These are phyloP conservation scores for Austropuccinia psidii DNA, from an alignment of 1,284 basidiomycete species.

Conservation along the genomic window DNA sequence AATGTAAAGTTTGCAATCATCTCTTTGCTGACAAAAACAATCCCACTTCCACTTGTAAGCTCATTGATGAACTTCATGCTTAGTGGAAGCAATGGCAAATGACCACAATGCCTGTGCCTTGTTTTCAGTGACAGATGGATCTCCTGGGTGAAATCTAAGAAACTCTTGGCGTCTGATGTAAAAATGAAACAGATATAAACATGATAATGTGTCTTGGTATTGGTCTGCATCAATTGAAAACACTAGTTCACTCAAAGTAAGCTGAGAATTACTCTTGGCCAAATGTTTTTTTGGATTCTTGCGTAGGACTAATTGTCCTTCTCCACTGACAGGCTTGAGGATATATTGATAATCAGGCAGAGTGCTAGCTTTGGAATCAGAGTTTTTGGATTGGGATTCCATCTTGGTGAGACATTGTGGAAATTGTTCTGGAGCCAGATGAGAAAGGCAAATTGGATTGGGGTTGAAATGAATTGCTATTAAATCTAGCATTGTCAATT, in stretches of 20 bases:
- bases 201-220: slow-evolving; percentile 86
- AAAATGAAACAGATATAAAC: slow-evolving; percentile 95
- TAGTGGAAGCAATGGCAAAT: slow-evolving; percentile 76
- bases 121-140: slow-evolving; percentile 60
- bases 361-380: background rate
- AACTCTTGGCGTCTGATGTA: slow-evolving; percentile 88
- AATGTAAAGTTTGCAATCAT: slow-evolving; percentile 76
- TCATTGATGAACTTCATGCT: slow-evolving; percentile 76
- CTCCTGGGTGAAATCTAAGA: slow-evolving; percentile 58
- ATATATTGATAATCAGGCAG: slow-evolving; percentile 77
- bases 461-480: slow-evolving; percentile 95
- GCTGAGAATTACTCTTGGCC: slow-evolving; percentile 79
- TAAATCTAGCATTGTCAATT: slow-evolving; percentile 81
- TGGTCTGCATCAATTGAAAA: slow-evolving; percentile 89
- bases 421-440: slow-evolving; percentile 50
- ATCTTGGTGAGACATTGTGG: slow-evolving; percentile 70
- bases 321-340: slow-evolving; percentile 88
- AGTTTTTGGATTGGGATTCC: slow-evolving; percentile 46
- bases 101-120: slow-evolving; percentile 64
- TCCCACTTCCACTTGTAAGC: slow-evolving; percentile 84
- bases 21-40: slow-evolving; percentile 78
- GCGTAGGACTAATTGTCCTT: slow-evolving; percentile 82
- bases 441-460: slow-evolving; percentile 72
- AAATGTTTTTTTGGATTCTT: slow-evolving; percentile 63
- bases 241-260: slow-evolving; percentile 90